Evolutionary conservation across 2,329 filamentous ascomycete genomes (phyloP).

Genomic region (Rutstroemia sp.): DNA sequence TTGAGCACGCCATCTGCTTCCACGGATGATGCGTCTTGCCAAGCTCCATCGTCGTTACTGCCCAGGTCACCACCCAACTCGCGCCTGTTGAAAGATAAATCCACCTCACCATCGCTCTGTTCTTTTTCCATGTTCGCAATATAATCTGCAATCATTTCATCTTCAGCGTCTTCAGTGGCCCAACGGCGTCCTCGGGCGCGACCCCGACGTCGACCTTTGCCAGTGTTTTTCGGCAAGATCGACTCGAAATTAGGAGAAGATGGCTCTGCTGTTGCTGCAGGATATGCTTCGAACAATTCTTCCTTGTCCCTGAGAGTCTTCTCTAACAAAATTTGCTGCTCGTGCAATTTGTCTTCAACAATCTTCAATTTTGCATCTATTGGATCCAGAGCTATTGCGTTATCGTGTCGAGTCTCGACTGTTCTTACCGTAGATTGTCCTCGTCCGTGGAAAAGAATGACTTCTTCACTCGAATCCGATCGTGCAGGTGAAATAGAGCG

Average conservation of each 20-base stretch:
- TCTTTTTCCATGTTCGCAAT: conserved; percentile 31
- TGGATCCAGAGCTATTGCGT: conserved; percentile 1
- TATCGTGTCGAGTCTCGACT: background rate
- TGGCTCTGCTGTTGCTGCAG: conserved; percentile 1
- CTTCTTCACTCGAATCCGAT: conserved; percentile 63
- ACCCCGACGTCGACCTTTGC: conserved; percentile 2
- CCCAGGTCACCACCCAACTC: conserved; percentile 42
- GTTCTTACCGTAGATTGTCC: conserved; percentile 6
- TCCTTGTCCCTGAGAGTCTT: conserved; percentile 21
- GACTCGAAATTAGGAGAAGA: conserved; percentile 6
- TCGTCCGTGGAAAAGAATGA: conserved; percentile 60
- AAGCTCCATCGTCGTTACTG: conserved; percentile 30
- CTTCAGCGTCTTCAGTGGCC: background rate
- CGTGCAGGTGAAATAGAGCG: conserved; percentile 31
- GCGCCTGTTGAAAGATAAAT: conserved; percentile 22
- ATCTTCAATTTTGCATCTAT: conserved; percentile 25
- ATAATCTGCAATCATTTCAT: conserved; percentile 27
- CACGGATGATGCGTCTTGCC: conserved; percentile 15
- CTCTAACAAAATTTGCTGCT: conserved; percentile 20
- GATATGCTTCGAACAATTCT: conserved; percentile 1
- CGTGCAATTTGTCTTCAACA: conserved; percentile 25
- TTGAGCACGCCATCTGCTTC: background rate
- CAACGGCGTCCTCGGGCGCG: background rate
- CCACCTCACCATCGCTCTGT: conserved; percentile 3
- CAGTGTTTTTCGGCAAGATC: conserved; percentile 4